Percentiles rank a stretch among this genome's conserved stretches.
These are phyloP conservation scores for Tricholoma matsutake DNA, from an alignment of 768 basidiomycete genomes.

Conservation along the genomic window DNA sequence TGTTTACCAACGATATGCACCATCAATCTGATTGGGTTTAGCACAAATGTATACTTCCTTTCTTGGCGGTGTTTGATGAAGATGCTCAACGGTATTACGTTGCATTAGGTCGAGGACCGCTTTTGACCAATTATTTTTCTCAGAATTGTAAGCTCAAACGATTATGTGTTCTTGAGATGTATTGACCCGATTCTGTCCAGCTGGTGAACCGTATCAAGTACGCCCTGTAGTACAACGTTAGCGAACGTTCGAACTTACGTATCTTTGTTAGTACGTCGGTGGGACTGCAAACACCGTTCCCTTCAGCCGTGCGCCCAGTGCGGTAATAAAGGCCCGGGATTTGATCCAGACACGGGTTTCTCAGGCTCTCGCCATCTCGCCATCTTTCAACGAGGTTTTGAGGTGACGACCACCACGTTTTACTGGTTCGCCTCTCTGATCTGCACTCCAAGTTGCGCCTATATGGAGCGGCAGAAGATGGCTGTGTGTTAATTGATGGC, in stretches of 20 bases:
- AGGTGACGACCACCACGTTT: constrained; percentile 32
- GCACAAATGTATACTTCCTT: constrained; percentile 58
- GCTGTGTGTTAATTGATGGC: constrained; percentile 44
- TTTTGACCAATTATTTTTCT: constrained; percentile 81
- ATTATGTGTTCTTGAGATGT: neutral
- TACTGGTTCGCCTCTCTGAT: neutral
- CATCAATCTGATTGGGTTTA: constrained; percentile 24
- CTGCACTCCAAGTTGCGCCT: constrained; percentile 40
- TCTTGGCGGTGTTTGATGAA: neutral
- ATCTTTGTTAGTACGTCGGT: constrained; percentile 61
- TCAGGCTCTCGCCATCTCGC: constrained; percentile 37
- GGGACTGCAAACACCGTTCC: constrained; percentile 72
- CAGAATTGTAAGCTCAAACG: constrained; percentile 62
- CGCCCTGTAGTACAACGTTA: constrained; percentile 2
- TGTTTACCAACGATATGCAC: neutral
- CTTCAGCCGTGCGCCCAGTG: constrained; percentile 53
- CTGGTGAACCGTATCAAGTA: constrained; percentile 80
- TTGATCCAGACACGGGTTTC: constrained; percentile 56
- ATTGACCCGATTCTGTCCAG: constrained; percentile 31
- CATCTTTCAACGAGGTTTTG: constrained; percentile 73
- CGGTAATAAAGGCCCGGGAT: constrained; percentile 54
- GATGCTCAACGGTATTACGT: constrained; percentile 4
- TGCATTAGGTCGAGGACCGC: constrained; percentile 56
- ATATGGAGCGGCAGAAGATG: constrained; percentile 86
- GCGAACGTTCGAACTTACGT: neutral